Evolutionary conservation across 805 yeast species (phyloP).

Genomic region (Millerozyma acaciae): DNA sequence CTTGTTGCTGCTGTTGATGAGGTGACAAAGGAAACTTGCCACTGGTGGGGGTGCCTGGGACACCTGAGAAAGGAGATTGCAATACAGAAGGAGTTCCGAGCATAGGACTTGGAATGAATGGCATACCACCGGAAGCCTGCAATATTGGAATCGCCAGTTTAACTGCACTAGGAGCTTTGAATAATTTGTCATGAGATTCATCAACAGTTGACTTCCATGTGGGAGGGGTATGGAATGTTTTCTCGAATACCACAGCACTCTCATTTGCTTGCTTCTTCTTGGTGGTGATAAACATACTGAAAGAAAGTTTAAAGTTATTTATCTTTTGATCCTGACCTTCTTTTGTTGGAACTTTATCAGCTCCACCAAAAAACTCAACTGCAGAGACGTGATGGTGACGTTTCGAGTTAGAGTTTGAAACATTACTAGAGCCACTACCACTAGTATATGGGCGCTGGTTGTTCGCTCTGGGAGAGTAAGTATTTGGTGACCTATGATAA

Average conservation of each 20-base stretch:
- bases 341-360: constrained; percentile 34
- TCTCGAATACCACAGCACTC: constrained; percentile 43
- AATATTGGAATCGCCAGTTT: constrained; percentile 14
- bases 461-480: constrained; percentile 32
- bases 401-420: constrained; percentile 15
- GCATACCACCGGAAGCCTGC: constrained; percentile 14
- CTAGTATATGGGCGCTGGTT: constrained; percentile 30
- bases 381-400: constrained; percentile 38
- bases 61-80: not conserved
- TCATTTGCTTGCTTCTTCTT: constrained; percentile 25
- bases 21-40: constrained; percentile 26
- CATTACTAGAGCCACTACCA: constrained; percentile 10
- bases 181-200: constrained; percentile 50
- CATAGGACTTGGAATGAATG: constrained; percentile 31
- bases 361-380: constrained; percentile 41
- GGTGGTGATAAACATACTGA: constrained; percentile 51
- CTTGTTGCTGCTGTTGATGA: constrained; percentile 24
- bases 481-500: constrained; percentile 21
- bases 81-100: constrained; percentile 17
- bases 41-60: constrained; percentile 13
- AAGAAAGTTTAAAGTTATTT: constrained; percentile 38
- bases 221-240: constrained; percentile 70
- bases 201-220: constrained; percentile 66
- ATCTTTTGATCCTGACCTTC: constrained; percentile 31
- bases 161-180: constrained; percentile 37